Base-by-base conservation (phyloP, 805 yeast genomes). In the Metschnikowia lunata region DNA sequence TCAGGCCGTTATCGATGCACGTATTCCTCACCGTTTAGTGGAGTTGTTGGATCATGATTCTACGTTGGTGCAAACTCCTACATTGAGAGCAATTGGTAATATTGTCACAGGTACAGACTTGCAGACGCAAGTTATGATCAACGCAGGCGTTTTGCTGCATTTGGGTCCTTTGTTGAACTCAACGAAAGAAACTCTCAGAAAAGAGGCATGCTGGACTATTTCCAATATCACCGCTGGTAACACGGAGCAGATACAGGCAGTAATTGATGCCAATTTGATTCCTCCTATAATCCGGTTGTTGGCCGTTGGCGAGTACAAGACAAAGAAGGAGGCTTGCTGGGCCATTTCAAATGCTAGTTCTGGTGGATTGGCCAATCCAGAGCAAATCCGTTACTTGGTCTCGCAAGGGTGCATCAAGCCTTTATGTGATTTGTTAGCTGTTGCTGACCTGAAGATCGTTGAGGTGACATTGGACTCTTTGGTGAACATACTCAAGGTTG, bases 261-360 rank as follows among this genome's bases (percentile, higher is more conserved):
- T 93, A 40, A 90, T 93, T 58, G 96, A 90, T 63, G 83, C 91
- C 49, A 93, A 93, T 70, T 75, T 93, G 63, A 83, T 93, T 52
- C 99, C 98, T 34, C 96, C 90, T 47, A 78, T 88, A 53, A 82
- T 93, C 56, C 83, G 89, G 63, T 76, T 93, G 64, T 78, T 80
- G 58, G 71, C 77, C 34, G 76, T 79, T 45, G 97, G 93, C 49
- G 98, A 91, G 61, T 90, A 89, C 74, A 90, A 89, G 74, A 91
- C 98, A 30, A 87, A 87, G 65, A 93, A 91, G 68, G 99, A 93
- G 73, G 99, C 99, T 4, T 91, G 98, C 75, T 93, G 99, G 99
- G 98, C 98, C 30, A 85, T 93, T 54, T 89, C 97, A 27, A 93
- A 93, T 64, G 98, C 99, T 32, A 87, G 97, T 13, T 86, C 97